phyloP scores from a whole-genome alignment of 768 basidiomycete genomes.

The Panaeolus papilionaceus region DNA sequence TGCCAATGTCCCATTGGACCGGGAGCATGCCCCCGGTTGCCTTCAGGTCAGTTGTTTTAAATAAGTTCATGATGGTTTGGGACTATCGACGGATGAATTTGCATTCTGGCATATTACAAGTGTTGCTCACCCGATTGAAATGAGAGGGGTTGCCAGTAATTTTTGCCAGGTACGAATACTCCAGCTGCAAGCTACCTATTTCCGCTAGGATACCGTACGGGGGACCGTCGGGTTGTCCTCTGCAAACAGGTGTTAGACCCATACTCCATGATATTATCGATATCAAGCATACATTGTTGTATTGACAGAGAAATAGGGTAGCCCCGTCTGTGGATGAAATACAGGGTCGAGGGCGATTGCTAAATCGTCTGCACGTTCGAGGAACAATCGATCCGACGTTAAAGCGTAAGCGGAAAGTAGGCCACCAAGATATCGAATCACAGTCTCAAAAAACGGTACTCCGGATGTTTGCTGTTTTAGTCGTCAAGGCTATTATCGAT shows the following conservation, averaged over 20 bases:
- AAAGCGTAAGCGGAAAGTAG: constrained; percentile 85
- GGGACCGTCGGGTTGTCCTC: constrained; percentile 30
- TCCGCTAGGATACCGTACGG: constrained; percentile 69
- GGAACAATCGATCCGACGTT: constrained; percentile 63
- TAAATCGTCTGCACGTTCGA: constrained; percentile 79
- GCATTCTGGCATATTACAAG: not conserved
- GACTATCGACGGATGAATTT: constrained; percentile 23
- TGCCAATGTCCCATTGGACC: constrained; percentile 55
- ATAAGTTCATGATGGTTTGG: constrained; percentile 49
- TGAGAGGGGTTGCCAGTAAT: constrained; percentile 74
- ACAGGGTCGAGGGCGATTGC: constrained; percentile 73
- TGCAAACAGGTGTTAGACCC: constrained; percentile 12
- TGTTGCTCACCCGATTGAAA: constrained; percentile 54
- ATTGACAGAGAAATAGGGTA: constrained; percentile 77
- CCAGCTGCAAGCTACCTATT: constrained; percentile 81
- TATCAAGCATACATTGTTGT: constrained; percentile 53
- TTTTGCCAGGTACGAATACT: constrained; percentile 85
- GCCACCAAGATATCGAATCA: constrained; percentile 91
- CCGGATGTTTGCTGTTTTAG: constrained; percentile 25
- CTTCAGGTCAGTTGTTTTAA: constrained; percentile 53
- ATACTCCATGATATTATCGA: constrained; percentile 13
- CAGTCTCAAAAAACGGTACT: constrained; percentile 80
- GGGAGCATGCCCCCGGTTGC: constrained; percentile 70
- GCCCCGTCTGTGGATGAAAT: constrained; percentile 72
- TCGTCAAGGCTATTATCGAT: not conserved